Evolutionary conservation across 2,329 filamentous ascomycete species (phyloP), one percentile per base, ranked within the genome.

Genomic region (Cladorrhinum sp.): DNA sequence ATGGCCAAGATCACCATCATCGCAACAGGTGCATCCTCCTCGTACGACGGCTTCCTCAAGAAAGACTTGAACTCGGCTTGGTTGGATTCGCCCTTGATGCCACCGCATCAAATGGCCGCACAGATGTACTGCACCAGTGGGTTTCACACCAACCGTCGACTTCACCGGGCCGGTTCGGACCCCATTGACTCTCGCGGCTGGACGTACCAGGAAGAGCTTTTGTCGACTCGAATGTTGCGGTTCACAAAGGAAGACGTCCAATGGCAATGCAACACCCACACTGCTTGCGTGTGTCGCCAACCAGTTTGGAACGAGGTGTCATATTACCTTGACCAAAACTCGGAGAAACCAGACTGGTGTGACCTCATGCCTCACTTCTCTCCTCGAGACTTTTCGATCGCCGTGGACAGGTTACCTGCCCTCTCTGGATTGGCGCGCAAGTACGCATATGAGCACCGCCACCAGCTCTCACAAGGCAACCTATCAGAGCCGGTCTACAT

Each of bases 1-100:
- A 50, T 50, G 49, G 22, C 49, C 18, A 50, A 50, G 22, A 27
- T 50, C 49, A 50, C 49, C 18, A 50, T 50, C 49, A 50, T 50
- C 20, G 49, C 49, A 24, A 27, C 22, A 1, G 22, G 22, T 9
- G 22, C 49, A 13, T 13, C 49, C 5, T 50, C 49, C 10, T 50
- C 22, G 8, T 27, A 50, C 49, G 25, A 27, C 22, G 49, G 49
- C 18, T 50, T 50, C 20, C 25, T 50, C 8, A 27, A 50, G 5
- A 2, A 16, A 6, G 20, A 50, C 36, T 13, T n/a, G 20, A 50
- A 50, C 49, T 27, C 20, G 25, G 22, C 20, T 6, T n/a, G 20
- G 18, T n/a, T 50, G 18, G 20, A 24, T 2, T 23, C 36, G 3
- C 22, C 18, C 5, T 23, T 50, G 6, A 5, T 5, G 9, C 20